Percentiles rank a stretch among this genome's conserved stretches.
phyloP scores from a whole-genome alignment of 345 rosid genomes.

The Dipteronia dyeriana region DNA sequence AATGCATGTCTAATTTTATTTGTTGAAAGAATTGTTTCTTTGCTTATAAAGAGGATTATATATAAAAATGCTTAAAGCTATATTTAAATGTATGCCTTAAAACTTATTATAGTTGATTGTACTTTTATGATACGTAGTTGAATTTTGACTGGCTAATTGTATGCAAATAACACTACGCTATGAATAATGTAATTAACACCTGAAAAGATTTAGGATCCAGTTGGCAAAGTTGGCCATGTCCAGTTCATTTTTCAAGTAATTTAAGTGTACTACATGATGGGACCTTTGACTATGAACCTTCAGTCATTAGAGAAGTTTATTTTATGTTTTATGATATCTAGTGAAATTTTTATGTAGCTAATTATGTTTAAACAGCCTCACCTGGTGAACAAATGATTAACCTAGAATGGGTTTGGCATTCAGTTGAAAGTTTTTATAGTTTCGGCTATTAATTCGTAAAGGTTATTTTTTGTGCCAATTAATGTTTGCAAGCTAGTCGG shows the following conservation, averaged over 20 bases:
- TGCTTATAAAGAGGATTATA: too few species aligned
- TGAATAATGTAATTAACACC: neutral
- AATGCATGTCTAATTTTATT: slow-evolving; percentile 2
- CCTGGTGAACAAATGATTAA: neutral
- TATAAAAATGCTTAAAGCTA: neutral
- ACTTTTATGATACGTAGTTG: neutral
- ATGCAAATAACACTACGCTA: neutral
- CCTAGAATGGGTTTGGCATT: neutral
- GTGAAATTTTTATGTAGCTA: neutral
- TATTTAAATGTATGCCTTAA: neutral
- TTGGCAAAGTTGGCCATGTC: neutral
- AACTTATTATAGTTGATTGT: neutral
- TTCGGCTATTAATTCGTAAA: neutral
- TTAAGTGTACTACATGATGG: too few species aligned
- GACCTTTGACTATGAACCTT: neutral
- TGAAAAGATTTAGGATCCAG: neutral
- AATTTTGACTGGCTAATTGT: neutral
- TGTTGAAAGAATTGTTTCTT: too few species aligned
- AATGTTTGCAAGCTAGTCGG: neutral
- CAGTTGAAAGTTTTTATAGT: neutral
- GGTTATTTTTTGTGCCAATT: neutral
- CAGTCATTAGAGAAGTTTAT: neutral
- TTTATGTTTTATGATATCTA: neutral
- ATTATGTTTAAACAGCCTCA: neutral
- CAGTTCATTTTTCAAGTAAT: neutral